A percentile compares a stretch with the other conserved stretches of the same genome.
phyloP scores from a whole-genome alignment of 2,329 filamentous ascomycete genomes.

The Lizonia empirigonia region DNA sequence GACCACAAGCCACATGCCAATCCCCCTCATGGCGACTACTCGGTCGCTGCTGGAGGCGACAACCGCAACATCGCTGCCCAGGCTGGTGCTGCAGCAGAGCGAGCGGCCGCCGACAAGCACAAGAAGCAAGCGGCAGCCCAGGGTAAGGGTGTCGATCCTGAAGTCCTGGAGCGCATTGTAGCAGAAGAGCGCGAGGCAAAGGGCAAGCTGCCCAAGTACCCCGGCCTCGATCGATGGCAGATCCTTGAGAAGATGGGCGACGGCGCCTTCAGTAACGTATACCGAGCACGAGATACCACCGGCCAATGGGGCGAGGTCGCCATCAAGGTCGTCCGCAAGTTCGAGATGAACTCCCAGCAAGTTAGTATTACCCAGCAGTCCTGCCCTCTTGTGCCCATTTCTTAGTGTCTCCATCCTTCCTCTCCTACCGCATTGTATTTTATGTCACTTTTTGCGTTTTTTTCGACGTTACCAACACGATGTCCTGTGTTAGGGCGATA shows the following conservation, averaged over 20 bases:
- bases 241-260: slow-evolving; percentile 98
- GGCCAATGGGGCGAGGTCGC: slow-evolving; percentile 80
- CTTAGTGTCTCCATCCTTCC: slow-evolving; percentile 37
- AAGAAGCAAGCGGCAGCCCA: slow-evolving; percentile 58
- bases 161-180: slow-evolving; percentile 81
- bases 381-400: slow-evolving; percentile 40
- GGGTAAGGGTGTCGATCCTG: slow-evolving; percentile 58
- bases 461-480: slow-evolving; percentile 57
- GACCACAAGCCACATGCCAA: slow-evolving; percentile 61
- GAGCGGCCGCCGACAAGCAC: slow-evolving; percentile 67
- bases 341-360: slow-evolving; percentile 98
- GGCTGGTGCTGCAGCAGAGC: slow-evolving; percentile 68
- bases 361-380: slow-evolving; percentile 65
- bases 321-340: slow-evolving; percentile 98
- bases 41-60: slow-evolving; percentile 64
- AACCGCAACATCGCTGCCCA: slow-evolving; percentile 70
- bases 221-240: slow-evolving; percentile 83
- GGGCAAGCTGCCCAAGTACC: slow-evolving; percentile 84
- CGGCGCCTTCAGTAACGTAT: slow-evolving; percentile 98
- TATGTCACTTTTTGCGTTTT: slow-evolving; percentile 30
- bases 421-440: slow-evolving; percentile 31
- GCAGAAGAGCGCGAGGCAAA: slow-evolving; percentile 89
- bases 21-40: slow-evolving; percentile 62
- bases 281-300: slow-evolving; percentile 78
- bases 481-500: slow-evolving; percentile 72